Base-by-base conservation (phyloP, 306 rosid genomes). In the Prunus persica region DNA sequence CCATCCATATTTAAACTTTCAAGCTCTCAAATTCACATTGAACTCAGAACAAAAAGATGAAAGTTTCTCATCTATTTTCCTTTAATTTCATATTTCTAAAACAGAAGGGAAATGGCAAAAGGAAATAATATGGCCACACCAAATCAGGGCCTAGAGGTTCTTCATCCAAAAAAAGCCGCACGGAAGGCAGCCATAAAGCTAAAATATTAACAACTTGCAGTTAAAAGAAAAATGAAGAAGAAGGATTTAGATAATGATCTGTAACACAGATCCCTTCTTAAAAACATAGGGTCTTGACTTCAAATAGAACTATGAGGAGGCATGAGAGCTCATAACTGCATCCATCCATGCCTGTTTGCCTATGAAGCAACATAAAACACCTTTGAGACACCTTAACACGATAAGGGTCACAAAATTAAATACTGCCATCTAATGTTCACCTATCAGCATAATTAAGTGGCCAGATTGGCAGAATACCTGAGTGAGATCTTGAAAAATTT, bases 401-500 rank as follows among this genome's bases (percentile, higher is more conserved):
- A 61, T 15, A 55, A 5, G 32, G 65, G 5, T 72, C 22, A 15
- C 43, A 27, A 27, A 27, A 43, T 41, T 11, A 41, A 41, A 28
- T 65, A 41, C 54, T 55, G 46, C 19, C 46, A 54, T 9, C 45
- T 25, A 56, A 54, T 11, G 24, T 27, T 54, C 4, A 38, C 14
- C 58, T 20, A 20, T 50, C 62, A 24, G 55, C 27, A 19, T 55
- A 52, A 58, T 43, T 56, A 66, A 84, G 66, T 51, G 45, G 56
- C 47, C 60, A 73, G 67, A 80, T 58, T 82, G 63, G 46, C 60
- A 73, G 71, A 80, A 71, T 83, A 96, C 99, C 99, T 96, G 97
- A 78, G 98, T 91, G 80, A 96, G 86, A 84, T 96, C 99, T 86
- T 89, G 99, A 82, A 91, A 93, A 86, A 96, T 93, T 81, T 92